Base-by-base conservation (phyloP, 257 asterid species). In the Ligustrum vulgare region DNA sequence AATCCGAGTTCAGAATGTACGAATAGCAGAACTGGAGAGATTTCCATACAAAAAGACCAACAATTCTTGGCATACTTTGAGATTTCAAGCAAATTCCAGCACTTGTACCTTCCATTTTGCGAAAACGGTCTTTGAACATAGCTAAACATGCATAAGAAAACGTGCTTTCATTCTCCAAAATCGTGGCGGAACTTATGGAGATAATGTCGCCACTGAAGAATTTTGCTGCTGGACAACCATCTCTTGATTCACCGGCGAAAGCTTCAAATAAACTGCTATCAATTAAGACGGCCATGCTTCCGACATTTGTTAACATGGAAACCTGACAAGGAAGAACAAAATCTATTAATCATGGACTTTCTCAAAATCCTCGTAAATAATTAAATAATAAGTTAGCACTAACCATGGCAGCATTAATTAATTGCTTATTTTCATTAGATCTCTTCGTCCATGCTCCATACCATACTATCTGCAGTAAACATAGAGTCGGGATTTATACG, bases 361-460 rank as follows among this genome's bases (percentile, higher is more conserved):
- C 47, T 10, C 47, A 39, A 37, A 37, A 37, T 37, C 45, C 45
- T 37, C 45, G 3, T 37, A 39, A 37, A 39, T 39, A 39, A 39
- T 39, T 15, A 0, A 39, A 10, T 13, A 39, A 10, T 39, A 39
- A 39, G n/a, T 15, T 41, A 7, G 3, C 18, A 87, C 96, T 87
- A 81, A 91, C 96, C 71, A 89, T 90, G 28, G 88, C 45, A 49
- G 78, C 69, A 70, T n/a, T 60, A 5, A 89, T 54, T 13, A 62
- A 28, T n/a, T 85, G 88, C 78, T 84, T 88, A 49, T 86, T 84
- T 58, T 85, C 87, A 73, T 49, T 45, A 25, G 72, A 80, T 79
- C 89, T 91, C 84, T 89, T 91, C 49, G 84, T 81, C 97, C 97
- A 91, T 22, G 91, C 87, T 74, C 93, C 97, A 82, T 87, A 91